Percentiles rank a stretch among this genome's conserved stretches.
These are phyloP conservation scores for Bipolaris victoriae DNA, from an alignment of 2,329 filamentous ascomycete species.

Conservation along the genomic window DNA sequence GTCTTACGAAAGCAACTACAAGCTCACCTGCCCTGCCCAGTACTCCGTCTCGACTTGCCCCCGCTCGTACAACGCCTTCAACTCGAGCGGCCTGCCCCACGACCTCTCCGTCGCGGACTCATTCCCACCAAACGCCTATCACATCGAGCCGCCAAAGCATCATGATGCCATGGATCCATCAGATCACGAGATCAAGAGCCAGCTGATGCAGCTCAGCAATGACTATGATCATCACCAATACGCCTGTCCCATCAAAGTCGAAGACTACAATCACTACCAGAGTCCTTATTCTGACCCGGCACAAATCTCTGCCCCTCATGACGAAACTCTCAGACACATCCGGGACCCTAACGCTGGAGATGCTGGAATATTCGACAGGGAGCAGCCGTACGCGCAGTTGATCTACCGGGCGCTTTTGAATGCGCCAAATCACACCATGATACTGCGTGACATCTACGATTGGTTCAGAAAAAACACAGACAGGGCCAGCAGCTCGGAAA, in stretches of 20 bases:
- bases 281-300: slow-evolving; percentile 32
- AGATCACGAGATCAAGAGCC: slow-evolving; percentile 25
- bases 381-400: slow-evolving; percentile 79
- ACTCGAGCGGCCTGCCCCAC: slow-evolving; percentile 23
- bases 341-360: slow-evolving; percentile 22
- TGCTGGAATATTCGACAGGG: slow-evolving; percentile 44
- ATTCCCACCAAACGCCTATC: slow-evolving; percentile 43
- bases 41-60: slow-evolving; percentile 28
- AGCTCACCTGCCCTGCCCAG: slow-evolving; percentile 25
- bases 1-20: slow-evolving; percentile 33
- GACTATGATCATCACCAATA: slow-evolving; percentile 35
- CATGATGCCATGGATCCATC: slow-evolving; percentile 30
- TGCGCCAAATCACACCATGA: slow-evolving; percentile 70
- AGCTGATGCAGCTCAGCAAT: slow-evolving; percentile 32
- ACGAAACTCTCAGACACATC: slow-evolving; percentile 15
- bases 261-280: slow-evolving; percentile 26
- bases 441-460: slow-evolving; percentile 83
- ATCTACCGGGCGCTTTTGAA: slow-evolving; percentile 78
- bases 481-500: slow-evolving; percentile 67
- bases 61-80: slow-evolving; percentile 29
- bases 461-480: slow-evolving; percentile 86
- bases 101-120: slow-evolving; percentile 23
- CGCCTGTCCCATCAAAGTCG: slow-evolving; percentile 20
- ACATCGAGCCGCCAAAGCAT: slow-evolving; percentile 35
- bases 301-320: slow-evolving; percentile 31